phyloP scores from a whole-genome alignment of 2,329 filamentous ascomycete species.

The Fusarium sp. region DNA sequence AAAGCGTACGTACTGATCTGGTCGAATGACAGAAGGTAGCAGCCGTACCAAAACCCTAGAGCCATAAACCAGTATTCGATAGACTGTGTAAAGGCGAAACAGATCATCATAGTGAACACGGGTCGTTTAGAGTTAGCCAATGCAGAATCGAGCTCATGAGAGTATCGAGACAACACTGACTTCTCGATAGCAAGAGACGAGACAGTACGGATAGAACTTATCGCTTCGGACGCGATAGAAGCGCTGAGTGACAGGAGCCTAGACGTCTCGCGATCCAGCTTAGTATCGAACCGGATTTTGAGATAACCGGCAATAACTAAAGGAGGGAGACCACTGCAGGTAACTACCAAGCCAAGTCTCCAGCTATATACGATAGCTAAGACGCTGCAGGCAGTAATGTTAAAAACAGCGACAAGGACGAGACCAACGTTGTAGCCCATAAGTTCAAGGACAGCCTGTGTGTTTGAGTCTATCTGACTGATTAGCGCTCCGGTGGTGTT shows the following conservation, averaged over 20 bases:
- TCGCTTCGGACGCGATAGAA: slow-evolving; percentile 57
- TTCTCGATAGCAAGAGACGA: slow-evolving; percentile 58
- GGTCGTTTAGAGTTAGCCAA: slow-evolving; percentile 47
- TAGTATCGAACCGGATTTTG: slow-evolving; percentile 56
- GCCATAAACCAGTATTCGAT: slow-evolving; percentile 56
- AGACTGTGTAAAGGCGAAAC: slow-evolving; percentile 53
- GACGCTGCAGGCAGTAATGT: slow-evolving; percentile 54
- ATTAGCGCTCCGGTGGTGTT: slow-evolving; percentile 51
- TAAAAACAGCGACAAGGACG: slow-evolving; percentile 53
- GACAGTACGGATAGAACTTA: slow-evolving; percentile 55
- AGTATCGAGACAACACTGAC: slow-evolving; percentile 48
- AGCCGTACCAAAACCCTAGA: slow-evolving; percentile 58
- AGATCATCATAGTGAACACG: slow-evolving; percentile 52
- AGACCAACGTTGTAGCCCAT: slow-evolving; percentile 58
- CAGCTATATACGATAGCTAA: slow-evolving; percentile 59
- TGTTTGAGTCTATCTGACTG: slow-evolving; percentile 53
- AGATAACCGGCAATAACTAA: slow-evolving; percentile 53
- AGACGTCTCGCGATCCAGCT: slow-evolving; percentile 53
- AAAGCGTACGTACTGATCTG: slow-evolving; percentile 66
- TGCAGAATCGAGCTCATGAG: slow-evolving; percentile 48
- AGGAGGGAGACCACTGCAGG: slow-evolving; percentile 56
- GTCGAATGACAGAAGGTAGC: slow-evolving; percentile 52
- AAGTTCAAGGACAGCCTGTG: slow-evolving; percentile 56
- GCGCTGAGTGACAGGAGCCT: slow-evolving; percentile 54
- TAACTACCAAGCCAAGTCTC: slow-evolving; percentile 62